These are phyloP conservation scores for Barnettozyma pratensis DNA, from an alignment of 805 yeast species.

Conservation along the genomic window DNA sequence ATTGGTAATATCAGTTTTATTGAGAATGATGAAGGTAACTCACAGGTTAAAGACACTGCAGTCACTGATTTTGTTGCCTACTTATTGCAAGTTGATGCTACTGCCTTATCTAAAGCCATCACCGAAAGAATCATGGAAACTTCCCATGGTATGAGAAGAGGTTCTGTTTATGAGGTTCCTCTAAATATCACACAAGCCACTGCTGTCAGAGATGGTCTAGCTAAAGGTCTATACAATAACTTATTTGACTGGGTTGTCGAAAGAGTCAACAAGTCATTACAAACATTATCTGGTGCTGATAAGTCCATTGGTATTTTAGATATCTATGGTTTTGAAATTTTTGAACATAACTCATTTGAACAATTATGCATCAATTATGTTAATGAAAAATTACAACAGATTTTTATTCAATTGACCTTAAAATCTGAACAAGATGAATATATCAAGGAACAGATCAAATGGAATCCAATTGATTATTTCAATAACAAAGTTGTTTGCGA, in stretches of 20 bases:
- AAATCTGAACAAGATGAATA: conserved; percentile 98
- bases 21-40: conserved; percentile 85
- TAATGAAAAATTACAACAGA: conserved; percentile 93
- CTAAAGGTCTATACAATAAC: conserved; percentile 89
- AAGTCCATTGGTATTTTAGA: conserved; percentile 91
- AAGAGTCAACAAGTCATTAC: conserved; percentile 79
- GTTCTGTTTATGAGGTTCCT: conserved; percentile 92
- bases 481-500: conserved; percentile 97
- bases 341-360: conserved; percentile 91
- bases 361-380: conserved; percentile 95
- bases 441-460: conserved; percentile 87
- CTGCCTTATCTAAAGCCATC: conserved; percentile 58
- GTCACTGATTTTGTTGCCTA: conserved; percentile 96
- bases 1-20: conserved; percentile 84
- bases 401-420: conserved; percentile 89
- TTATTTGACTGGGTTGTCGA: conserved; percentile 95
- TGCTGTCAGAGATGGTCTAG: conserved; percentile 92
- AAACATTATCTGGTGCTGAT: conserved; percentile 41
- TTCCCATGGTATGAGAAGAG: conserved; percentile 81
- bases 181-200: conserved; percentile 87
- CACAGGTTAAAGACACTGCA: conserved; percentile 74
- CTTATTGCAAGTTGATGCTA: conserved; percentile 72
- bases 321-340: conserved; percentile 94
- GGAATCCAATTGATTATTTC: conserved; percentile 97
- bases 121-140: conserved; percentile 86